Evolutionary conservation across 164 flowering plant species (phyloP).

Genomic region (Sextonia rubra): DNA sequence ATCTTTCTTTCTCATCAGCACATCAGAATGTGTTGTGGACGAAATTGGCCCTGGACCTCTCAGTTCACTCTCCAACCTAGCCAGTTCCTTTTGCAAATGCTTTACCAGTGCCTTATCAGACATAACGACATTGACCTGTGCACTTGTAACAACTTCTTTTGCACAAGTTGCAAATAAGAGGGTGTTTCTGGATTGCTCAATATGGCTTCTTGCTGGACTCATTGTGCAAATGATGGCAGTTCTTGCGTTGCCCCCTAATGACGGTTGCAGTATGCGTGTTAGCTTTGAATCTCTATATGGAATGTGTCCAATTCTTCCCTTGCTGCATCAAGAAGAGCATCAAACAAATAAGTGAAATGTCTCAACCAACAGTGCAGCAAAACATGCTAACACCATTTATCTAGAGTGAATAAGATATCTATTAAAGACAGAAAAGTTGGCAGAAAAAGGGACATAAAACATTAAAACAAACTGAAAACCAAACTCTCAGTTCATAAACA

Average conservation of each 20-base stretch:
- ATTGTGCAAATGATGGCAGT: conserved; percentile 95
- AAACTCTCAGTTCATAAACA: too few species aligned
- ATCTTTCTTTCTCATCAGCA: conserved; percentile 70
- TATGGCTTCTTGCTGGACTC: conserved; percentile 85
- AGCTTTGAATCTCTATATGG: conserved; percentile 94
- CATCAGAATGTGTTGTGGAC: conserved; percentile 29
- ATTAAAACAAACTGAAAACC: too few species aligned
- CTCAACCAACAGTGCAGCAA: not conserved
- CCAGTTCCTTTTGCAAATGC: conserved; percentile 78
- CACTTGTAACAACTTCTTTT: conserved; percentile 78
- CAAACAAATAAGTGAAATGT: not conserved
- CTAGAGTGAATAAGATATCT: not conserved
- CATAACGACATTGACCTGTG: conserved; percentile 79
- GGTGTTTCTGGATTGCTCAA: conserved; percentile 94
- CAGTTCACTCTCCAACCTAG: conserved; percentile 68
- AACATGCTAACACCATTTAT: not conserved
- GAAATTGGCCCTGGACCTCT: conserved; percentile 32
- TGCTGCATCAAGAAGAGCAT: conserved; percentile 47
- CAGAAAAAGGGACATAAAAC: too few species aligned
- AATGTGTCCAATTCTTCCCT: conserved; percentile 74
- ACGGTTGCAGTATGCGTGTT: conserved; percentile 86
- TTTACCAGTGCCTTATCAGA: conserved; percentile 89
- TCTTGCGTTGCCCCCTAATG: conserved; percentile 90
- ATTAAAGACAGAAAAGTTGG: not conserved
- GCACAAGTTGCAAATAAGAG: conserved; percentile 92